A percentile compares a stretch with the other conserved stretches of the same genome.
These are phyloP conservation scores for Cryptococcus sp. DNA, from an alignment of 1,284 basidiomycete genomes.

Conservation along the genomic window DNA sequence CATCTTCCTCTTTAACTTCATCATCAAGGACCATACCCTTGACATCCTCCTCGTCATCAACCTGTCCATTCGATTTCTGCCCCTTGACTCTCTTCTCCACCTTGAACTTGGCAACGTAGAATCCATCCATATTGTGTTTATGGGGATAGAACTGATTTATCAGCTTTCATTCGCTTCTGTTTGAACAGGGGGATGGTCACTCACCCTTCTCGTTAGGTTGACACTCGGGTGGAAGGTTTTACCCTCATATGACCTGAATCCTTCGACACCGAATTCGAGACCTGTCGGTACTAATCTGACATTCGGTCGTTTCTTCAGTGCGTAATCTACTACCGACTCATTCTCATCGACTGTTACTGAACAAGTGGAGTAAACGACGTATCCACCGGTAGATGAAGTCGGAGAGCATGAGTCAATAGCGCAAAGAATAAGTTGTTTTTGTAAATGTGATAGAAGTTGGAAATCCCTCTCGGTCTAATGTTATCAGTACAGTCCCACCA, in stretches of 20 bases:
- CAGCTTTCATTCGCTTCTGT: neutral
- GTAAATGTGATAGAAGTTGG: constrained; percentile 86
- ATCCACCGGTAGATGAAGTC: constrained; percentile 85
- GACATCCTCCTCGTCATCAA: constrained; percentile 46
- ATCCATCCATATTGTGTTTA: constrained; percentile 76
- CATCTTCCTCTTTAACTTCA: constrained; percentile 22
- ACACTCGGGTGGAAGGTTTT: constrained; percentile 80
- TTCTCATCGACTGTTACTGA: constrained; percentile 98
- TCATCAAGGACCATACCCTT: constrained; percentile 34
- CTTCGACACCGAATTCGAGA: constrained; percentile 87
- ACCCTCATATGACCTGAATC: constrained; percentile 83
- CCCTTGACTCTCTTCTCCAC: constrained; percentile 70
- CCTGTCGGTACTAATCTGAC: constrained; percentile 90
- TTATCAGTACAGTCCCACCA: neutral
- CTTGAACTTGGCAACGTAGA: constrained; percentile 98
- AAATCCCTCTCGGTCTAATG: constrained; percentile 87
- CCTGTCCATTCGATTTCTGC: constrained; percentile 34
- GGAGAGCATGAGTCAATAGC: constrained; percentile 94
- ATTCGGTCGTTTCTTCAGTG: constrained; percentile 93
- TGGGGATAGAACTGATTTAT: constrained; percentile 43
- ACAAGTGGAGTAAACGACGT: constrained; percentile 97
- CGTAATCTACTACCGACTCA: constrained; percentile 97
- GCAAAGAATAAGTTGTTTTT: constrained; percentile 97
- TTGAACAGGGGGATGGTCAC: neutral
- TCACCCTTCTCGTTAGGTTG: constrained; percentile 66